A percentile compares a stretch with the other conserved stretches of the same genome.
These are phyloP conservation scores for Paxillus ammoniavirescens DNA, from an alignment of 768 basidiomycete species.

Conservation along the genomic window DNA sequence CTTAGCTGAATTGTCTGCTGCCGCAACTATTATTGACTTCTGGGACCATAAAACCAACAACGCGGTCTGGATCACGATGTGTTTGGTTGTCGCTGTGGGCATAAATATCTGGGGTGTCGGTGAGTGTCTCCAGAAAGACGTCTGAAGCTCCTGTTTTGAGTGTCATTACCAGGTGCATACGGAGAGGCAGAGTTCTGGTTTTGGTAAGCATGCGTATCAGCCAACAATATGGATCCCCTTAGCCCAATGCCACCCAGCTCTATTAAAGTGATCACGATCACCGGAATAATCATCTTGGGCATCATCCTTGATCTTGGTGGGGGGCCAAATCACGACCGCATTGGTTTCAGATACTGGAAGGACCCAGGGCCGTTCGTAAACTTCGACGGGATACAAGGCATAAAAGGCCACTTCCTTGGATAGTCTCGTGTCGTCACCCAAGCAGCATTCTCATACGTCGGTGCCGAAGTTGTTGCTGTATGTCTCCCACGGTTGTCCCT, in stretches of 20 bases:
- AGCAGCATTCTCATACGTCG: constrained; percentile 57
- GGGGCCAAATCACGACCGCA: constrained; percentile 48
- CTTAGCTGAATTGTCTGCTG: constrained; percentile 42
- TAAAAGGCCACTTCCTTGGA: constrained; percentile 45
- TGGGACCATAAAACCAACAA: constrained; percentile 39
- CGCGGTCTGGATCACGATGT: constrained; percentile 51
- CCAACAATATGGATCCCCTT: neutral
- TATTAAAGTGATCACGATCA: constrained; percentile 49
- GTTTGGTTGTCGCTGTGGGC: constrained; percentile 42
- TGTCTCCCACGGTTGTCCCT: neutral
- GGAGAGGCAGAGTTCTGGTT: constrained; percentile 49
- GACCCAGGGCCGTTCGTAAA: constrained; percentile 57
- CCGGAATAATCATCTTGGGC: constrained; percentile 41
- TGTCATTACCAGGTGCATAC: constrained; percentile 26
- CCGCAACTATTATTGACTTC: constrained; percentile 47
- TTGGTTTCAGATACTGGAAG: constrained; percentile 44
- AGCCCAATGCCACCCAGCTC: constrained; percentile 29
- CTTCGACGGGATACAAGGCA: constrained; percentile 35
- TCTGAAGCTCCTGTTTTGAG: neutral
- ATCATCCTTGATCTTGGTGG: constrained; percentile 51
- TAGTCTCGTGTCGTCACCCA: constrained; percentile 52
- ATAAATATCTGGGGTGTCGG: constrained; percentile 41
- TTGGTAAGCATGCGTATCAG: constrained; percentile 16
- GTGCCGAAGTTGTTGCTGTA: constrained; percentile 47
- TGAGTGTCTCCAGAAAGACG: constrained; percentile 2